Conservation (phyloP, 75 land plant genomes). For the Picea glauca region DNA sequence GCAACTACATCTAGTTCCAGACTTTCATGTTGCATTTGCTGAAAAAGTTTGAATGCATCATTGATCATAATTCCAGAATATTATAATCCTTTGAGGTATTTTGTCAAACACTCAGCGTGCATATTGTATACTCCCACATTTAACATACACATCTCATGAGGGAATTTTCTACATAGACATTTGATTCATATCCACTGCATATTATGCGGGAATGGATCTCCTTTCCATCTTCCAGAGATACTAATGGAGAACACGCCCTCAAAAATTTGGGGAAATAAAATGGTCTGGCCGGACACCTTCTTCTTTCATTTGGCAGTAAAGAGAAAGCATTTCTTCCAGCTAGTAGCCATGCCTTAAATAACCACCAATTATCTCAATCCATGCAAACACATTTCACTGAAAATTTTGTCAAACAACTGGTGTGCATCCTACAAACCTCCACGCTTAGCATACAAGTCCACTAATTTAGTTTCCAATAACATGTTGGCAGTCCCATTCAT, state of each 20-base stretch:
- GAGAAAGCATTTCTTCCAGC: constrained; percentile 1
- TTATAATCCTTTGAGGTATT: not conserved
- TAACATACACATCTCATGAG: constrained; percentile 29
- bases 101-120: constrained; percentile 17
- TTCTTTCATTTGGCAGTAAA: constrained; percentile 10
- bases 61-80: too few relatives aligned
- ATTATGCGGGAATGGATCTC: constrained; percentile 17
- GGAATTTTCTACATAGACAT: constrained; percentile 19
- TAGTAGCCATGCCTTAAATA: constrained; percentile 15
- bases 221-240: constrained; percentile 10
- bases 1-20: too few relatives aligned
- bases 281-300: constrained; percentile 19
- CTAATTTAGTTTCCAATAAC: constrained; percentile 15
- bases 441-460: constrained; percentile 19
- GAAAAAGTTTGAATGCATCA: too few relatives aligned
- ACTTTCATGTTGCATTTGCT: too few relatives aligned
- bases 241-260: constrained; percentile 12
- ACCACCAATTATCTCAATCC: constrained; percentile 22
- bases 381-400: constrained; percentile 23
- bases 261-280: constrained; percentile 24
- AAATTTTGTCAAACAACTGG: constrained; percentile 25
- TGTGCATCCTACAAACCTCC: constrained; percentile 13
- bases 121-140: constrained; percentile 14
- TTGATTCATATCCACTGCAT: constrained; percentile 8
- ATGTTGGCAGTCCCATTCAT: not conserved